Base-by-base conservation (phyloP, 2,329 filamentous ascomycete genomes). In the Gaeumannomyces tritici region DNA sequence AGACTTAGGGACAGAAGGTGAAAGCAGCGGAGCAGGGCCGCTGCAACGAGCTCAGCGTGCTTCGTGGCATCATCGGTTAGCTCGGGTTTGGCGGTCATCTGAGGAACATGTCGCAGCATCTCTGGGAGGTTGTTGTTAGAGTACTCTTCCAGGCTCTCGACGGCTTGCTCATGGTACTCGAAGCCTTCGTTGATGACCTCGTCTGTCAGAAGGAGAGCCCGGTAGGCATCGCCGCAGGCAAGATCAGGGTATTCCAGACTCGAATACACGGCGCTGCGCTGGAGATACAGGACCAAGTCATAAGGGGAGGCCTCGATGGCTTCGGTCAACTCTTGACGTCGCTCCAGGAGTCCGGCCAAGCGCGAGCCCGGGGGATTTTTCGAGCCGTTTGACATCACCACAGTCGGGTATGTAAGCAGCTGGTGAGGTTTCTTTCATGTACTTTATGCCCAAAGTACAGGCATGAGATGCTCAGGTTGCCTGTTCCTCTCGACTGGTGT, bases 211-310 rank as follows among this genome's bases (percentile, higher is more conserved):
- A 96, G 83, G n/a, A 98, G 81, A 1, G 93, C 92, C 62, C 89
- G 88, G 73, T 98, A 98, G 6, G 91, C 91, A 78, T 97, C 93
- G 42, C 91, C 91, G 13, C 89, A 88, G 6, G 92, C 92, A 54
- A 99, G 83, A 73, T 99, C 95, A 0, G 91, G 91, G 73, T 96
- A 98, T 51, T 86, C 90, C 58, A 97, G 80, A 57, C 85, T 79
- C 21, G 86, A 83, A 73, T 97, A 86, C 55, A 89, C 79, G 42
- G 83, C 77, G 28, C 91, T 91, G 35, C 93, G 85, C 66, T 88
- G 82, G 62, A 90, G 78, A 66, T 87, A 88, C 9, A 88, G 77
- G 62, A 89, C 78, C 47, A 86, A 73, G 67, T 89, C 85, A 69
- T 87, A 88, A 1, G 85, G 81, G 5, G 76, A 72, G 9, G 75